Evolutionary conservation across 139 green algal species (phyloP).

Genomic region (Chlamydomonas schloesseri): DNA sequence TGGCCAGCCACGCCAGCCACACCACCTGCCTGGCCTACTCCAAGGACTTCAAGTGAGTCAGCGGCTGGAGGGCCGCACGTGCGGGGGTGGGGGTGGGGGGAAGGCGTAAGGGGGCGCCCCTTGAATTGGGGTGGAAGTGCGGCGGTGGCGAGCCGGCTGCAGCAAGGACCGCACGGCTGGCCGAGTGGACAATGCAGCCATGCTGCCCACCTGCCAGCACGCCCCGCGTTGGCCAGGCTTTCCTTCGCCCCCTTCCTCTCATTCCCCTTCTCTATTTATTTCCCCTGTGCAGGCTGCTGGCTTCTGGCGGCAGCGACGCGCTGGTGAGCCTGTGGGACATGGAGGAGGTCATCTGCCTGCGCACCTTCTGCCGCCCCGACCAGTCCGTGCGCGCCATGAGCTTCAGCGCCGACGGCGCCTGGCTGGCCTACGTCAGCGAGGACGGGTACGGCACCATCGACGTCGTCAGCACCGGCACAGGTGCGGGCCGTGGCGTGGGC

Average conservation of each 20-base stretch:
- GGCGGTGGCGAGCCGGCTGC: no score
- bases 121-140: no score
- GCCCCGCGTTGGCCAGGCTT: no score
- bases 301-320: constrained; percentile 42
- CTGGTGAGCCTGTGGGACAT: constrained; percentile 49
- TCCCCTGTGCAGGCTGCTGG: constrained; percentile 48
- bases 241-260: no score
- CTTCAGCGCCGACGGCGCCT: constrained; percentile 29
- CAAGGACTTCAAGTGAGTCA: constrained; percentile 40
- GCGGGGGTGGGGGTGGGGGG: background rate
- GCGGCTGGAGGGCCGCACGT: background rate
- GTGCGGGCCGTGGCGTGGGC: background rate
- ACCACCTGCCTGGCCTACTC: constrained; percentile 40
- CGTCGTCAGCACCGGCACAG: constrained; percentile 35
- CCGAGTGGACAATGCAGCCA: no score
- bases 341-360: constrained; percentile 25
- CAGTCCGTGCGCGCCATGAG: constrained; percentile 45
- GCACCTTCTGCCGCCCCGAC: constrained; percentile 47
- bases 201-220: no score
- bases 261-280: no score
- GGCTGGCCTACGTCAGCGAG: constrained; percentile 49
- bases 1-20: constrained; percentile 35
- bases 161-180: no score
- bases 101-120: background rate
- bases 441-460: constrained; percentile 28